phyloP scores from a whole-genome alignment of 1,284 basidiomycete genomes.

The Pisolithus thermaeus region DNA sequence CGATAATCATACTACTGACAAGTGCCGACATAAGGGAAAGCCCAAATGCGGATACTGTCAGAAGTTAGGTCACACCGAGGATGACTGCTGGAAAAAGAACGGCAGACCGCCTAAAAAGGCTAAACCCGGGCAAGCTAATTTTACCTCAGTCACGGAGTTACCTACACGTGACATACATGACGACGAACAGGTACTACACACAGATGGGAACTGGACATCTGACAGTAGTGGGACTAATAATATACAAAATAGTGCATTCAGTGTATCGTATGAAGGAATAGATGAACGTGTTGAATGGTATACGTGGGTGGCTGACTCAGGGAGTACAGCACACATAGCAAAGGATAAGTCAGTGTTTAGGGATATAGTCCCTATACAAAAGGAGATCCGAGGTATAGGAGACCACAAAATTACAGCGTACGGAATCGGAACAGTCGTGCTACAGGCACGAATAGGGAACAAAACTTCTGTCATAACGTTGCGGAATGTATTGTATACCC shows the following conservation, averaged over 20 bases:
- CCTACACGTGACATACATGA: too few relatives aligned
- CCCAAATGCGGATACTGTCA: background rate
- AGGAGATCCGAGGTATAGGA: background rate
- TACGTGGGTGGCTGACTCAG: background rate
- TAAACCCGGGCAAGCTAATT: background rate
- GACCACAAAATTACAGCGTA: background rate
- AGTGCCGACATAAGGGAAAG: background rate
- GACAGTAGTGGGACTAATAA: background rate
- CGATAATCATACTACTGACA: background rate
- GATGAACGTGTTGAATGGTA: background rate
- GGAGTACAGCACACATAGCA: background rate
- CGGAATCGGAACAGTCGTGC: background rate
- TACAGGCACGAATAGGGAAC: background rate
- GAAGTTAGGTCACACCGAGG: background rate
- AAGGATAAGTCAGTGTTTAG: background rate
- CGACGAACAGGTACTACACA: background rate
- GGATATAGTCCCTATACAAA: background rate
- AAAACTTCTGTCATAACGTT: background rate
- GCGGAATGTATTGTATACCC: background rate
- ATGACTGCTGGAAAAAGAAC: background rate
- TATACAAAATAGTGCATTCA: background rate
- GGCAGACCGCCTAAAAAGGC: background rate
- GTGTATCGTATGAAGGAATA: background rate
- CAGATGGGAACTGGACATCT: background rate
- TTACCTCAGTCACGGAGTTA: background rate